These are phyloP conservation scores for Thalassiosira hispida DNA, from an alignment of 352 stramenopile species.

Conservation along the genomic window DNA sequence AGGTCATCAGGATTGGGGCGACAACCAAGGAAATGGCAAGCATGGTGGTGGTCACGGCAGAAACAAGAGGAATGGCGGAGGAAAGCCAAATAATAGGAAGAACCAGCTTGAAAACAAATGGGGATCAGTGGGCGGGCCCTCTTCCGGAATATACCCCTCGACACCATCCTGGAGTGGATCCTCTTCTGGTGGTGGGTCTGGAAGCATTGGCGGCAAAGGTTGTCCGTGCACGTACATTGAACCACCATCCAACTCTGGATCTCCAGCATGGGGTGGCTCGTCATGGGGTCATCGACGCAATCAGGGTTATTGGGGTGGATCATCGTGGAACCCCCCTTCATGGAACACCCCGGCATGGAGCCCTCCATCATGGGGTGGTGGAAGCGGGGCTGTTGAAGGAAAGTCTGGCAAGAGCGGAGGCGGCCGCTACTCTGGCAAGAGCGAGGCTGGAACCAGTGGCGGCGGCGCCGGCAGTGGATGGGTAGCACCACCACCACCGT, in stretches of 20 bases:
- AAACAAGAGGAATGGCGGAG: not conserved
- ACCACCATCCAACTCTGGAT: no score
- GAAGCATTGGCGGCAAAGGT: no score
- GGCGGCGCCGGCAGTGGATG: not conserved
- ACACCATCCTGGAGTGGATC: conserved; percentile 2
- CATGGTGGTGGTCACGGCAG: not conserved
- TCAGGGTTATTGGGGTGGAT: not conserved
- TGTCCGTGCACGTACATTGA: no score
- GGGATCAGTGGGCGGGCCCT: not conserved
- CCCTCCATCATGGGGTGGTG: not conserved
- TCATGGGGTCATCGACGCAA: not conserved
- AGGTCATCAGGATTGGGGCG: not conserved
- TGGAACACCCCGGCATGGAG: not conserved
- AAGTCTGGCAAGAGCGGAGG: not conserved
- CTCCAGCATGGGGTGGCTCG: not conserved
- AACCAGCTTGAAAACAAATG: not conserved
- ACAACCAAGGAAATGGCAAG: not conserved
- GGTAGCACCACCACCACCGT: not conserved
- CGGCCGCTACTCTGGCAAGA: not conserved
- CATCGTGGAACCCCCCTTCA: no score
- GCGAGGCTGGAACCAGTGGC: not conserved
- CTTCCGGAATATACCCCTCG: not conserved
- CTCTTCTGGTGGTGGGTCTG: not conserved
- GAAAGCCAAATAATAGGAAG: not conserved
- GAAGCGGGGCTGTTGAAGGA: not conserved